phyloP scores from a whole-genome alignment of 176 grass and related monocot genomes.

The Alloteropsis semialata region DNA sequence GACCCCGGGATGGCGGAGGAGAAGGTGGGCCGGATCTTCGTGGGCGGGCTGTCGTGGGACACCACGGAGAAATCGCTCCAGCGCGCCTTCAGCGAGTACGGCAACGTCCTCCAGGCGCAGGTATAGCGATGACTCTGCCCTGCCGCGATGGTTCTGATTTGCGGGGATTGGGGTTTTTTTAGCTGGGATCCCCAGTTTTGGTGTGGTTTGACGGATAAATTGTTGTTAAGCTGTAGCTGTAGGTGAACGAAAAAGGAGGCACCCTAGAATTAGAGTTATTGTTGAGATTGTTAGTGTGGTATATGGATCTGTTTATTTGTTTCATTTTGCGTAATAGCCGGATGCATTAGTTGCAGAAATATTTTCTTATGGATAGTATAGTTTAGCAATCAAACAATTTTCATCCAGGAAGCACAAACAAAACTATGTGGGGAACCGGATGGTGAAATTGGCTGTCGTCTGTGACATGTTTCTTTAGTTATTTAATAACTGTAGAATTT shows the following conservation, averaged over 20 bases:
- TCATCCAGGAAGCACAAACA: too few relatives aligned
- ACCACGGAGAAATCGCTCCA: slow-evolving; percentile 73
- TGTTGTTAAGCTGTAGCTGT: neutral
- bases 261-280: neutral
- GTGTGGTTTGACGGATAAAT: neutral
- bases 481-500: neutral
- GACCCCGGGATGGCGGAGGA: slow-evolving; percentile 56
- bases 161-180: neutral
- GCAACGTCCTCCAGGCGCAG: slow-evolving; percentile 81
- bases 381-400: neutral
- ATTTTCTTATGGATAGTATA: neutral
- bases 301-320: neutral
- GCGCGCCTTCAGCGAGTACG: slow-evolving; percentile 64
- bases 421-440: neutral
- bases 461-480: neutral
- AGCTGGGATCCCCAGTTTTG: neutral
- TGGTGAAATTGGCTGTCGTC: neutral
- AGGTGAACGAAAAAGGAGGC: too few relatives aligned
- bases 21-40: slow-evolving; percentile 82
- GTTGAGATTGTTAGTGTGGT: neutral
- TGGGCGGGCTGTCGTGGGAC: slow-evolving; percentile 85
- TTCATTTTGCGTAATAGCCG: neutral
- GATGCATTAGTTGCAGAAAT: neutral
- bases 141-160: neutral
- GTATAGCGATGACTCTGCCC: slow-evolving; percentile 14